A percentile compares a stretch with the other conserved stretches of the same genome.
phyloP scores from a whole-genome alignment of 441 rosid species.

The Populus hybrid region DNA sequence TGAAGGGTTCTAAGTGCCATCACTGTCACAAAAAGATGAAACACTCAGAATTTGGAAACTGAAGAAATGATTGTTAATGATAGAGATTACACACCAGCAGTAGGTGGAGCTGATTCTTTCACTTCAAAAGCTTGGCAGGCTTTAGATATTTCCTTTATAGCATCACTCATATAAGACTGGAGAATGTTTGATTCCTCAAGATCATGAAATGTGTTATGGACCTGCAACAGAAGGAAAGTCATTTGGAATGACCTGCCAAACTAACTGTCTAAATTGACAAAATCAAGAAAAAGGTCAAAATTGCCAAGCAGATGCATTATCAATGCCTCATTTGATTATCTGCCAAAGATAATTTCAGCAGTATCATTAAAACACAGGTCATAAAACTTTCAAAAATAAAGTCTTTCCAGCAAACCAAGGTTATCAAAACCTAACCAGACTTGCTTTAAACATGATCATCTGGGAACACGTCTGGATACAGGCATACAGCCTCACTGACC shows the following conservation, averaged over 20 bases:
- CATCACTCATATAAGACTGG: slow-evolving; percentile 73
- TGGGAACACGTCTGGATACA: neutral
- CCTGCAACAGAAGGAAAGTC: slow-evolving; percentile 44
- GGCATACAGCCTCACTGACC: neutral
- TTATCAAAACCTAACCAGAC: neutral
- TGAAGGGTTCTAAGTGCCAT: slow-evolving; percentile 65
- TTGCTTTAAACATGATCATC: neutral
- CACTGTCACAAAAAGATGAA: slow-evolving; percentile 45
- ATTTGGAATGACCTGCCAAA: slow-evolving; percentile 12
- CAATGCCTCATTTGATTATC: neutral
- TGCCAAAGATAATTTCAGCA: neutral
- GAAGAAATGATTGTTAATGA: slow-evolving; percentile 22
- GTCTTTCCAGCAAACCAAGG: neutral
- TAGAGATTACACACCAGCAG: slow-evolving; percentile 54
- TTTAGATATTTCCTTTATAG: slow-evolving; percentile 78
- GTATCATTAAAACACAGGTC: neutral
- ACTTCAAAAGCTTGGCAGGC: slow-evolving; percentile 89
- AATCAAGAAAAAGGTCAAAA: neutral
- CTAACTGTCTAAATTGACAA: neutral
- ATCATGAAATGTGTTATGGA: slow-evolving; percentile 70
- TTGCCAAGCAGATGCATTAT: neutral
- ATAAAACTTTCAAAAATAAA: neutral
- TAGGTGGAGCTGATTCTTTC: slow-evolving; percentile 85
- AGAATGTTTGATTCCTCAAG: slow-evolving; percentile 84
- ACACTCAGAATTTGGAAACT: slow-evolving; percentile 26